These are phyloP conservation scores for Penicillium turbatum DNA, from an alignment of 495 filamentous ascomycete genomes.

Conservation along the genomic window DNA sequence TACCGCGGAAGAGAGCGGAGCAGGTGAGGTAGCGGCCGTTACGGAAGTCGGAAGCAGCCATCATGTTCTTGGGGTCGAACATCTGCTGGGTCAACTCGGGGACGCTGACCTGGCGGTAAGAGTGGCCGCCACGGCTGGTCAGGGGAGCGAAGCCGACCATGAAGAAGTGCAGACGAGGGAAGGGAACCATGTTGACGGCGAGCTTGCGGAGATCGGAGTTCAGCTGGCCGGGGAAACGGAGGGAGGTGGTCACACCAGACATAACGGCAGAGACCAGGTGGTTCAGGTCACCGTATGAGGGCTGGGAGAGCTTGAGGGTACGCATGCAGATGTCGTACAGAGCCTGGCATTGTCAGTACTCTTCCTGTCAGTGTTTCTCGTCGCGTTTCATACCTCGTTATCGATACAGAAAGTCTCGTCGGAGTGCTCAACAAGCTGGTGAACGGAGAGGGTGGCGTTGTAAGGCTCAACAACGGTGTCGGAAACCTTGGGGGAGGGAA, in stretches of 20 bases:
- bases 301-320: conserved; percentile 96
- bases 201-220: conserved; percentile 99
- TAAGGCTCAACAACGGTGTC: conserved; percentile 99
- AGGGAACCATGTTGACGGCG: conserved; percentile 99
- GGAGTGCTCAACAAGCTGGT: conserved; percentile 99
- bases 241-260: conserved; percentile 97
- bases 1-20: conserved; percentile 99
- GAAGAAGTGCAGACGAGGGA: conserved; percentile 99
- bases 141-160: conserved; percentile 99
- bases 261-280: conserved; percentile 99
- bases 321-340: conserved; percentile 99
- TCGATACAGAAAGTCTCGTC: conserved; percentile 99
- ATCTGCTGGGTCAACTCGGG: conserved; percentile 99
- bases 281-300: conserved; percentile 98
- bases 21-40: conserved; percentile 99
- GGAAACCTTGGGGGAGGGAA: conserved; percentile 99
- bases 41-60: conserved; percentile 99
- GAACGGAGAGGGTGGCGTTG: conserved; percentile 98
- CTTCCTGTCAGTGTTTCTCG: neutral
- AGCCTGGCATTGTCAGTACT: conserved; percentile 52
- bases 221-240: conserved; percentile 98
- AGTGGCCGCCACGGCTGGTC: conserved; percentile 89
- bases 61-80: conserved; percentile 99
- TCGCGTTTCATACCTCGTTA: conserved; percentile 68
- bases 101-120: conserved; percentile 95